Evolutionary conservation across 805 yeast species (phyloP).

Genomic region (Lachancea dasiensis): DNA sequence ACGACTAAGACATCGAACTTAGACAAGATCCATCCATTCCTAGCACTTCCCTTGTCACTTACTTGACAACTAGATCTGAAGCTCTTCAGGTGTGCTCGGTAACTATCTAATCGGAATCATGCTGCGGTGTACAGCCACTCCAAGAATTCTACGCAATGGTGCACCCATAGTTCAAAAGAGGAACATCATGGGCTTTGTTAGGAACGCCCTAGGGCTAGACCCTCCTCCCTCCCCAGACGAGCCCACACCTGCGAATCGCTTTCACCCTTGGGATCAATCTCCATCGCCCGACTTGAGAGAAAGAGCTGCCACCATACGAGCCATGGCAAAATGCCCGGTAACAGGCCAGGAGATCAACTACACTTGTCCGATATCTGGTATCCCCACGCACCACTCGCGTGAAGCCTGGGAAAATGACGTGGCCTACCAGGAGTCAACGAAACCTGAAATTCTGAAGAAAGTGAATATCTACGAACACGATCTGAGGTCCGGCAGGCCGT

Average conservation of each 20-base stretch:
- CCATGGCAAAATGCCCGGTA: constrained; percentile 86
- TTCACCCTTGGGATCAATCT: constrained; percentile 87
- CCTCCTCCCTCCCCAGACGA: constrained; percentile 59
- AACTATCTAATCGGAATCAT: not conserved
- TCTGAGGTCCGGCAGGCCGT: constrained; percentile 84
- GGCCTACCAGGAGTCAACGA: constrained; percentile 60
- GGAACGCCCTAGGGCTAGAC: constrained; percentile 50
- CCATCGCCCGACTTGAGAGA: constrained; percentile 84
- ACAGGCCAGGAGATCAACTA: constrained; percentile 72
- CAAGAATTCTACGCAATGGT: constrained; percentile 1
- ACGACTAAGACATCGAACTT: no score
- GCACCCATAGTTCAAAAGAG: constrained; percentile 13
- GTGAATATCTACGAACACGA: constrained; percentile 95
- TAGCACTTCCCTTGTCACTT: no score
- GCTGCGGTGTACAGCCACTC: constrained; percentile 3
- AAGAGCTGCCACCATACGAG: constrained; percentile 85
- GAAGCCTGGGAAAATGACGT: constrained; percentile 85
- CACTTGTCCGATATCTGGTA: constrained; percentile 90
- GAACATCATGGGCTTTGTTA: constrained; percentile 34
- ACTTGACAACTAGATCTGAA: no score
- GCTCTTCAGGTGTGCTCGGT: not conserved
- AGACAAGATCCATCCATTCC: no score
- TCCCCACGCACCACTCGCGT: constrained; percentile 89
- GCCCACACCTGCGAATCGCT: constrained; percentile 67
- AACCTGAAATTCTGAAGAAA: constrained; percentile 69